Evolutionary conservation across 2,329 filamentous ascomycete species (phyloP).

Genomic region (Colletotrichum chrysophilum): DNA sequence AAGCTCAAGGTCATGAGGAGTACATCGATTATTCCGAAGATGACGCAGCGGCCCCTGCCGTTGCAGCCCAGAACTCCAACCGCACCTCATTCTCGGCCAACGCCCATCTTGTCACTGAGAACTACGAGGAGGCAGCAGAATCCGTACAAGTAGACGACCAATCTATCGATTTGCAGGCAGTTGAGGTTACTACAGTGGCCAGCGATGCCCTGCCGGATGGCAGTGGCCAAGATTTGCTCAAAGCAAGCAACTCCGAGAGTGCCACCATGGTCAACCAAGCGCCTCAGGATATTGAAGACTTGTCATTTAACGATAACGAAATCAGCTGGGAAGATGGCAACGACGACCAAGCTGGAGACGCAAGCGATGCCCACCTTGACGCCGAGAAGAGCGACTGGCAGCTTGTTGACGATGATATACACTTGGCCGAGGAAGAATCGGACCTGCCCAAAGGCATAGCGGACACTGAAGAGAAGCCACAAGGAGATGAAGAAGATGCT

Average conservation of each 20-base stretch:
- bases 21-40: slow-evolving; percentile 22
- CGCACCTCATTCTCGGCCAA: slow-evolving; percentile 1
- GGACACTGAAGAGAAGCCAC: neutral
- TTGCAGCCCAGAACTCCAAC: neutral
- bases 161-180: neutral
- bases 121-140: neutral
- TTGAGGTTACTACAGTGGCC: neutral
- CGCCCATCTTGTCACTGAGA: neutral
- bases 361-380: neutral
- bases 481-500: slow-evolving; percentile 19
- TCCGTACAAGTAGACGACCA: slow-evolving; percentile 27
- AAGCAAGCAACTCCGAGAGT: neutral
- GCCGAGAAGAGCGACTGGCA: slow-evolving; percentile 4
- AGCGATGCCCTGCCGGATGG: neutral
- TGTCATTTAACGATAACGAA: slow-evolving; percentile 14
- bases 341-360: neutral
- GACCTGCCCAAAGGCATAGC: neutral
- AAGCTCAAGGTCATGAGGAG: slow-evolving; percentile 11
- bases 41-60: slow-evolving; percentile 3
- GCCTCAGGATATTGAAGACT: neutral
- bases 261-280: neutral
- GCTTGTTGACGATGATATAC: neutral
- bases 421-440: slow-evolving; percentile 17
- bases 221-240: neutral
- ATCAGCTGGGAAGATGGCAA: slow-evolving; percentile 23